Evolutionary conservation across 2,329 filamentous ascomycete genomes (phyloP), one percentile per base, ranked within the genome.

Genomic region (Hymenoscyphus infarciens): DNA sequence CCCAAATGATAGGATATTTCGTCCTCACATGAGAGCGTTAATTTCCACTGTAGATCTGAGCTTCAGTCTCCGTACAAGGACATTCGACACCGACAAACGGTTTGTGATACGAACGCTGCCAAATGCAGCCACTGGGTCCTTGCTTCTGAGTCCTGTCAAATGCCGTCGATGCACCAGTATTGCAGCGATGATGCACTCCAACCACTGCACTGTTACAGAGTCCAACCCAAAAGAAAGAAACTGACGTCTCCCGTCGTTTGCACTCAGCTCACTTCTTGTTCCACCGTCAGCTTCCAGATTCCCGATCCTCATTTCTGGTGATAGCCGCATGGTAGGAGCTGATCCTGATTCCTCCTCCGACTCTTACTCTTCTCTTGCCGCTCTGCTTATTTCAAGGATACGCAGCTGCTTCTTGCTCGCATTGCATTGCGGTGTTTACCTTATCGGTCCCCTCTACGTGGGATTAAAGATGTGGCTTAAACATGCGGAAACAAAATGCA

Each of bases 61-160:
- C n/a, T 55, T n/a, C 16, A 38, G 25, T 27, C 5, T 56, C 10
- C 15, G 33, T 33, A 33, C 29, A 38, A 56, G 31, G 8, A 19
- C 35, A 33, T 67, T 69, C 27, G 5, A 31, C 54, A 56, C 68
- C 27, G 5, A 31, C 54, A 56, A 56, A 56, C 54, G 54, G 13
- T 38, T 29, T 11, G 13, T 38, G 35, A 38, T 38, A 56, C 54
- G 29, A 13, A 13, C 19, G 45, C 19, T 52, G 45, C 45, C 19
- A 19, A 19, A 52, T 52, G 45, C 45, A 52, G 45, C 45, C 45
- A 52, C 45, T 22, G 45, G 8, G 19, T 52, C 29, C 29, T 29
- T 29, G 27, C 27, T 31, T 31, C 19, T 52, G 11, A 3, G 3
- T 49, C 19, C 10, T 52, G 45, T 52, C 45, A 19, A 52, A 22